Evolutionary conservation across 139 green algal genomes (phyloP).

Genomic region (Astrephomene gubernaculifera): DNA sequence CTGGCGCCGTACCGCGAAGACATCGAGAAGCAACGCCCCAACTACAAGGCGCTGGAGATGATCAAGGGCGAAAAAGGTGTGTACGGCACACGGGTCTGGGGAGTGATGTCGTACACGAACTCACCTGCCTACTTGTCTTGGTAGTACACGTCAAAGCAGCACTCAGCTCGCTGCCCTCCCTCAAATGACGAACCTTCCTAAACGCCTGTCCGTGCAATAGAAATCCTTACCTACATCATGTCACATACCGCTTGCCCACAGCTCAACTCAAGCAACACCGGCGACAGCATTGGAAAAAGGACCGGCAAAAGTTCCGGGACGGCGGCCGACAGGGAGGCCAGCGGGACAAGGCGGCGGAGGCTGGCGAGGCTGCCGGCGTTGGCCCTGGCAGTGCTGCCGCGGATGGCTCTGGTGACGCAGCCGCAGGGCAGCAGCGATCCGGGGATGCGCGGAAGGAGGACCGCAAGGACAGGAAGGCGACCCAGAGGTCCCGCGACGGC

Average conservation of each 20-base stretch:
- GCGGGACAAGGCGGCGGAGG: background rate
- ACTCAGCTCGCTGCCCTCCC: too few relatives aligned
- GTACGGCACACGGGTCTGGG: background rate
- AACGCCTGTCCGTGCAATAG: too few relatives aligned
- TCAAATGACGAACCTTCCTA: too few relatives aligned
- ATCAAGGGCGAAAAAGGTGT: slow-evolving; percentile 42
- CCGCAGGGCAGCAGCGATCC: background rate
- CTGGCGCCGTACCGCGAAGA: slow-evolving; percentile 91
- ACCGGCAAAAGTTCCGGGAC: background rate
- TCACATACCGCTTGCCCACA: too few relatives aligned
- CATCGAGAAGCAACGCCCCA: slow-evolving; percentile 54
- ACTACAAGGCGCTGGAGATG: slow-evolving; percentile 73
- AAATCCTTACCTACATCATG: too few relatives aligned
- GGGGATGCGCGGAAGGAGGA: background rate
- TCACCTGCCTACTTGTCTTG: too few relatives aligned
- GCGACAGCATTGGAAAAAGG: slow-evolving; percentile 22
- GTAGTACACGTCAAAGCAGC: too few relatives aligned
- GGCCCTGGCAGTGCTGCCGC: slow-evolving; percentile 22
- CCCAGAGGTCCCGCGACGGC: slow-evolving; percentile 5
- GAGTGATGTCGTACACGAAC: too few relatives aligned
- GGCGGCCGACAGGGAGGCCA: background rate
- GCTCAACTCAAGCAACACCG: background rate
- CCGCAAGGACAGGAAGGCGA: background rate
- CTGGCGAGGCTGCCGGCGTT: background rate
- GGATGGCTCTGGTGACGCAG: background rate